A percentile compares a stretch with the other conserved stretches of the same genome.
Conservation (phyloP, 495 filamentous ascomycete species). For the Neurospora pannonica region DNA sequence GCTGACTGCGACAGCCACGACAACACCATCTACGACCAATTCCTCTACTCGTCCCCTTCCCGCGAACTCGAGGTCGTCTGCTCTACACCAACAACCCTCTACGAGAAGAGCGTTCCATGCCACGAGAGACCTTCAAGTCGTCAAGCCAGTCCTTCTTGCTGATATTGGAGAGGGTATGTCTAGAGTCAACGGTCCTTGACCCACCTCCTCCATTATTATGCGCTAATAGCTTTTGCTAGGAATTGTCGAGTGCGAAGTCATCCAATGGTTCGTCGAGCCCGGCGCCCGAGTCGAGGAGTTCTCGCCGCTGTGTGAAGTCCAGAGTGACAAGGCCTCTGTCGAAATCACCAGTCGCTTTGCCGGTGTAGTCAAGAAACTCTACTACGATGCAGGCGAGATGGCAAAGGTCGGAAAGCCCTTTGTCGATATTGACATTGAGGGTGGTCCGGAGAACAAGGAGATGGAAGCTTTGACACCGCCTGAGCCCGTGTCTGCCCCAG, state of each 20-base stretch:
- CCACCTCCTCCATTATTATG: background rate
- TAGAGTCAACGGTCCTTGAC: background rate
- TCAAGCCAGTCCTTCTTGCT: conserved; percentile 84
- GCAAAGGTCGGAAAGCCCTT: conserved; percentile 85
- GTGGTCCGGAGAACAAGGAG: conserved; percentile 39
- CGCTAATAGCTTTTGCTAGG: conserved; percentile 39
- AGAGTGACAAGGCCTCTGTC: conserved; percentile 96
- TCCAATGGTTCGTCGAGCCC: conserved; percentile 98
- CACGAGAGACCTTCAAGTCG: conserved; percentile 44
- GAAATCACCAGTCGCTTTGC: conserved; percentile 96
- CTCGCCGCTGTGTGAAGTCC: conserved; percentile 94
- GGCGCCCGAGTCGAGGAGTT: conserved; percentile 95
- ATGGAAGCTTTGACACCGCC: conserved; percentile 31
- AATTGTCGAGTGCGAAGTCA: conserved; percentile 96
- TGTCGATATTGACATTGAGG: conserved; percentile 65
- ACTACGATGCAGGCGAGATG: conserved; percentile 94
- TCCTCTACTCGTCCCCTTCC: background rate
- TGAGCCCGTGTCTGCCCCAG: conserved; percentile 13
- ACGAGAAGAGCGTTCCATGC: conserved; percentile 47
- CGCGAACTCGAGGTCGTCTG: conserved; percentile 2
- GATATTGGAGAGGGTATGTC: conserved; percentile 89
- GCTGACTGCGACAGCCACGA: background rate
- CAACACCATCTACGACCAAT: background rate
- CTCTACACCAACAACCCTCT: conserved; percentile 13
- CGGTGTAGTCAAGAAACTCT: conserved; percentile 89